Evolutionary conservation across 1,284 basidiomycete species (phyloP).

Genomic region (Tremellales sp.): DNA sequence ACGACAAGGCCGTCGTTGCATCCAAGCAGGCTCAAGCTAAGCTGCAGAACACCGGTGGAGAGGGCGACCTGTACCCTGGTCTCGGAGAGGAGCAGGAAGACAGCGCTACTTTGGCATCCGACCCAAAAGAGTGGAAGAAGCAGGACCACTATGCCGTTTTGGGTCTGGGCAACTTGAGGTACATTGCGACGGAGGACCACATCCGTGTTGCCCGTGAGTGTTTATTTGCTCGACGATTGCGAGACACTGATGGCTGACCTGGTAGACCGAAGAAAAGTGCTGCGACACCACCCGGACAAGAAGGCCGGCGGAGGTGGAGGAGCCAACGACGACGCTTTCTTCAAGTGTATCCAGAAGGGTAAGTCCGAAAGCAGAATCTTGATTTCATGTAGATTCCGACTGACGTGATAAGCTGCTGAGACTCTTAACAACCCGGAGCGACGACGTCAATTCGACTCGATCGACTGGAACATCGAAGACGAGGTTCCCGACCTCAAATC

Average conservation of each 20-base stretch:
- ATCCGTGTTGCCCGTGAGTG: conserved; percentile 92
- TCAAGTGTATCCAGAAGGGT: conserved; percentile 97
- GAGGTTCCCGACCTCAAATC: conserved; percentile 62
- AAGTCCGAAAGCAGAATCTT: conserved; percentile 4
- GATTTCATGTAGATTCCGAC: neutral
- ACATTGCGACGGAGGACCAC: conserved; percentile 82
- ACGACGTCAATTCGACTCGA: conserved; percentile 93
- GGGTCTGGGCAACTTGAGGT: conserved; percentile 84
- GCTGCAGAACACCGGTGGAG: conserved; percentile 56
- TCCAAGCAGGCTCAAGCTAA: conserved; percentile 55
- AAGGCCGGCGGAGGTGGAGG: conserved; percentile 62
- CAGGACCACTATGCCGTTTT: conserved; percentile 98
- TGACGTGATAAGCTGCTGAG: conserved; percentile 62
- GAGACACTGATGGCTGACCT: conserved; percentile 11
- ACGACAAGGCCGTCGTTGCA: conserved; percentile 55
- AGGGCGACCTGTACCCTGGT: conserved; percentile 74
- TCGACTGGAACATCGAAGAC: conserved; percentile 81
- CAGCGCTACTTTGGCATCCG: conserved; percentile 64
- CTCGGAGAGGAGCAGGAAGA: conserved; percentile 89
- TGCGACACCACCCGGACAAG: conserved; percentile 99
- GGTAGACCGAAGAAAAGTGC: conserved; percentile 92
- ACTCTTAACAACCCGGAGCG: conserved; percentile 81
- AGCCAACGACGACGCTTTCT: conserved; percentile 94
- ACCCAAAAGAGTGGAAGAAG: conserved; percentile 99
- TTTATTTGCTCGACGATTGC: conserved; percentile 2